A percentile compares a stretch with the other conserved stretches of the same genome.
These are phyloP conservation scores for Asclepias syriaca DNA, from an alignment of 257 asterid species.

Conservation along the genomic window DNA sequence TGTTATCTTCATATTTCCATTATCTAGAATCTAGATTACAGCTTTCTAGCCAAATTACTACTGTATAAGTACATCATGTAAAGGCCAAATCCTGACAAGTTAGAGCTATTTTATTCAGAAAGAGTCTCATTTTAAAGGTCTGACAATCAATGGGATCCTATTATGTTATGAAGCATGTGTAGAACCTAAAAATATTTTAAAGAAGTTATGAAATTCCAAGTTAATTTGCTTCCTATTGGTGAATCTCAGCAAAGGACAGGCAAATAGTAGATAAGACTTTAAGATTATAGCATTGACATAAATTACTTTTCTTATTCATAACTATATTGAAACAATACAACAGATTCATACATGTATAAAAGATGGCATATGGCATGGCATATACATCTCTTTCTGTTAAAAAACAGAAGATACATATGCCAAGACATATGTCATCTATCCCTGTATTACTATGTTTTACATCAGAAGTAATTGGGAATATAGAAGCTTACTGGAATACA, in stretches of 20 bases:
- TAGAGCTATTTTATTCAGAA: background rate
- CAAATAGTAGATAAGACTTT: background rate
- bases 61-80: background rate
- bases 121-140: slow-evolving; percentile 4
- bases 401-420: slow-evolving; percentile 52
- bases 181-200: background rate
- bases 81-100: background rate
- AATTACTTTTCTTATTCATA: background rate
- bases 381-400: slow-evolving; percentile 44
- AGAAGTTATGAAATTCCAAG: background rate
- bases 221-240: background rate
- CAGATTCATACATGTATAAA: slow-evolving; percentile 17
- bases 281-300: background rate
- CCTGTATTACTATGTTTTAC: slow-evolving; percentile 11
- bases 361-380: slow-evolving; percentile 62
- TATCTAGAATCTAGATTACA: background rate
- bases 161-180: background rate
- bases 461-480: slow-evolving; percentile 3
- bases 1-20: background rate
- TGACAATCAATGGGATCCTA: background rate
- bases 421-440: slow-evolving; percentile 47
- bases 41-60: background rate
- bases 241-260: background rate
- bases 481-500: slow-evolving; percentile 15
- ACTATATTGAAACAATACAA: slow-evolving; percentile 13